Base-by-base conservation (phyloP, 1,284 basidiomycete genomes). In the Austroboletus olivaceoglutinosus region DNA sequence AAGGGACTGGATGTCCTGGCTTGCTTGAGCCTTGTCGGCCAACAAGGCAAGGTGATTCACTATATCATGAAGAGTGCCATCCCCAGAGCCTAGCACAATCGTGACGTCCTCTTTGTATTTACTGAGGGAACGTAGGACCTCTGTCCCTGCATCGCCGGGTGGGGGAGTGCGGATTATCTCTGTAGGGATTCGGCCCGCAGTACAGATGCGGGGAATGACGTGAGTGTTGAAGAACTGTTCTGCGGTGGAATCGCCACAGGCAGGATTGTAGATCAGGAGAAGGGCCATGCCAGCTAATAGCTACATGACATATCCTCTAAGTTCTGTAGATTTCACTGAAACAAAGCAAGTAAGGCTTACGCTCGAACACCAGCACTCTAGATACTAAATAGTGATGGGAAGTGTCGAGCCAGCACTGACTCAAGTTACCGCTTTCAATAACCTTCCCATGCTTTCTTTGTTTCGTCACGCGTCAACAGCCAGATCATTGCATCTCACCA, bases 41-140 rank as follows among this genome's bases (percentile, higher is more conserved):
- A 61, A 60, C 27, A 60, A 62, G 47, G 76, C 70, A 29, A 90
- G 62, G 7, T 76, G 73, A 53, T 89, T 86, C 59, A 93, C 75
- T 48, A 94, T 79, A 64, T 95, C 92, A 65, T 93, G 89, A 29
- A 93, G 74, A 1, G 93, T 95, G n/a, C 93, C 92, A 65, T 96
- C 93, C 11, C 93, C 93, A 3, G 90, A 90, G n/a, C 78, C 82
- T 13, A 93, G 72, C 43, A 92, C 67, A 40, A 91, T 61, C 2
- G 73, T 75, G 40, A 80, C 39, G 23, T 68, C 62, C 8, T 57
- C 70, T 27, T 58, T 52, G 23, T 52, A 39, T 39, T 58, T 52
- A 6, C 67, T 46, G 36, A 83, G 56, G 51, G 78, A 74, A 7
- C 74, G 63, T 22, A 73, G 58, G 15, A 83, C 74, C 43, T 82